Base-by-base conservation (phyloP, 352 stramenopile species). In the Phytopythium boreale region DNA sequence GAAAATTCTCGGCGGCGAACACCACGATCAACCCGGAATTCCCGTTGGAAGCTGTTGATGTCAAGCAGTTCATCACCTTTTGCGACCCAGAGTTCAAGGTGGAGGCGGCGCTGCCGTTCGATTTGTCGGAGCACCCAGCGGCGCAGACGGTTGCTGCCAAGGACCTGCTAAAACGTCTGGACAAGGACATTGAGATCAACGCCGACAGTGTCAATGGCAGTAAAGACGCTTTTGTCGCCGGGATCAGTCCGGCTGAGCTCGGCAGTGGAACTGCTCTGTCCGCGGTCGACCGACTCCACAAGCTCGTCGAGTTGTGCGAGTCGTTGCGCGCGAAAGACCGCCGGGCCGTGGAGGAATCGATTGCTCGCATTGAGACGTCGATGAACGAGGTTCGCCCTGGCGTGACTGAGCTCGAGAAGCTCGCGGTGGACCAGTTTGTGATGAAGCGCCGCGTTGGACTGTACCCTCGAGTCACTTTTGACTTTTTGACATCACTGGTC, bases 81-180 rank as follows among this genome's bases (percentile, higher is more conserved):
- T 89, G 81, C 50, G 80, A 93, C 20, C 83, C 82, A 36, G 84
- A 93, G 34, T 64, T 62, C 1, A 67, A 82, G 59, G 61, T 90
- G 8, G 57, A 63, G 4, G 24, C 68, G 17, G 70, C 65, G 15
- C 71, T 99, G 14, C 96, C 97, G 37, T 99, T 99, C 68, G 88
- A 98, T 59, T 69, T 99, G 31, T 91, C 82, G 0, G 69, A 78
- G 15, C 96, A 98, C 39, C 93, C 81, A 57, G 91, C 71, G 46
- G 93, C 88, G 19, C 89, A 97, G 67, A 98, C 93, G 22, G 91
- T 96, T 49, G 97, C 96, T 56, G 97, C 95, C 9, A 93, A 97
- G 71, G 93, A 98, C 66, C 89, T 98, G 43, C 87, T 98, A 24
- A 89, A 95, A 61, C 82, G 97, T 26, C 86, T 99, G 5, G 70